These are phyloP conservation scores for Whalleya microplaca DNA, from an alignment of 2,329 filamentous ascomycete genomes.

Conservation along the genomic window DNA sequence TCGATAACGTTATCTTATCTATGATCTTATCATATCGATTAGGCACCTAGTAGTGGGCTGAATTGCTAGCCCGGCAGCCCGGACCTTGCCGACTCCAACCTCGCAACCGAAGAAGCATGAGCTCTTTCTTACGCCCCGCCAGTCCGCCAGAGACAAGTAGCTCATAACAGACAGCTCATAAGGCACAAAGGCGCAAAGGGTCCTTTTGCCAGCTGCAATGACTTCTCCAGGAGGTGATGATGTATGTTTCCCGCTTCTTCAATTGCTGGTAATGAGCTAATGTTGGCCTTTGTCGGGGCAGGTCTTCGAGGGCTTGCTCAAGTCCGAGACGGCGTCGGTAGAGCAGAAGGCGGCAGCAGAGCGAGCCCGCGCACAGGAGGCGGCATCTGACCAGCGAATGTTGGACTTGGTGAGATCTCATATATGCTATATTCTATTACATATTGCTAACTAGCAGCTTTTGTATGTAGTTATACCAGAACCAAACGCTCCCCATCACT, in stretches of 20 bases:
- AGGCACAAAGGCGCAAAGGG: conserved; percentile 2
- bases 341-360: conserved; percentile 33
- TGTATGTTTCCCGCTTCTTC: conserved; percentile 20
- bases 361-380: conserved; percentile 41
- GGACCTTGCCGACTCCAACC: conserved; percentile 13
- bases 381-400: conserved; percentile 62
- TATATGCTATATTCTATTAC: conserved; percentile 2
- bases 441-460: conserved; percentile 10
- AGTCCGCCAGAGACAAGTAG: conserved; percentile 2
- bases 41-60: background rate
- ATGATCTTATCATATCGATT: too few species aligned
- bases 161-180: background rate
- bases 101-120: conserved; percentile 1
- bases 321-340: conserved; percentile 33
- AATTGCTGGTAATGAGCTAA: conserved; percentile 3
- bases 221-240: conserved; percentile 31
- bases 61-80: background rate
- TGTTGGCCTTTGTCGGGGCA: conserved; percentile 10
- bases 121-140: conserved; percentile 1
- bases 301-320: conserved; percentile 38
- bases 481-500: conserved; percentile 84
- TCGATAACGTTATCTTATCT: too few species aligned
- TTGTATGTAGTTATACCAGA: conserved; percentile 68
- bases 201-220: conserved; percentile 25
- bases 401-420: conserved; percentile 61